A percentile compares a stretch with the other conserved stretches of the same genome.
phyloP scores from a whole-genome alignment of 2,329 filamentous ascomycete genomes.

The Aureobasidium sp. region DNA sequence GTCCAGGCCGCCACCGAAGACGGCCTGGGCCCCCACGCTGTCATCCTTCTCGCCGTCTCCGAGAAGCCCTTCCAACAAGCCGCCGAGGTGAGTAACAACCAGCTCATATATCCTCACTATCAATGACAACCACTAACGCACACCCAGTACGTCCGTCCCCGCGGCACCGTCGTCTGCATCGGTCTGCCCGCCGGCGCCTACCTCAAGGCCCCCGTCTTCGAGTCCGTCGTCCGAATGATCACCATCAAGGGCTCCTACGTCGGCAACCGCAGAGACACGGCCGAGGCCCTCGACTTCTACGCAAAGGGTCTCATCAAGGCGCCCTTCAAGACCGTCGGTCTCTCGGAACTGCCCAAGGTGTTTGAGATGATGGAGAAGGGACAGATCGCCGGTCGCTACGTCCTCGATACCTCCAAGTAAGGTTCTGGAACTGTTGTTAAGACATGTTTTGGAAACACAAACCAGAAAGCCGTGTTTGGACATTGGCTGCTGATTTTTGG shows the following conservation, averaged over 20 bases:
- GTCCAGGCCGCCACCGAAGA: constrained; percentile 74
- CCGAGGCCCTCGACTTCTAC: constrained; percentile 88
- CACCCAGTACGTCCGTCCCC: constrained; percentile 64
- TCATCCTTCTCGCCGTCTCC: constrained; percentile 73
- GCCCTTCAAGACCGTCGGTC: constrained; percentile 75
- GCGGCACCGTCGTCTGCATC: constrained; percentile 78
- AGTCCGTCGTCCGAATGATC: constrained; percentile 84
- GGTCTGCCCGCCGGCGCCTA: constrained; percentile 74
- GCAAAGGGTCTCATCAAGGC: constrained; percentile 63
- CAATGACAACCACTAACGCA: not conserved
- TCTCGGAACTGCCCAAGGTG: constrained; percentile 71
- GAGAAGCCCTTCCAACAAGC: constrained; percentile 97
- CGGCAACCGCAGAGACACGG: constrained; percentile 78
- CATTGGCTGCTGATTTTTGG: not conserved
- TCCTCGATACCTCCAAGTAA: constrained; percentile 64
- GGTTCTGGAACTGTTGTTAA: not conserved
- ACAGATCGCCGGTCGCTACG: constrained; percentile 68
- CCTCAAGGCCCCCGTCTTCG: constrained; percentile 78
- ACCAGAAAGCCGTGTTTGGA: not conserved
- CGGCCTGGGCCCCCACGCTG: constrained; percentile 77
- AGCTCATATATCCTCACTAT: not conserved
- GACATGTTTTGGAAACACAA: not conserved
- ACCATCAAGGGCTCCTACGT: constrained; percentile 89
- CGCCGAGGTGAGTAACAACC: constrained; percentile 39
- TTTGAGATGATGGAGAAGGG: constrained; percentile 61